Base-by-base conservation (phyloP, 208 protist species). In the Dictyostelium gargantuum region DNA sequence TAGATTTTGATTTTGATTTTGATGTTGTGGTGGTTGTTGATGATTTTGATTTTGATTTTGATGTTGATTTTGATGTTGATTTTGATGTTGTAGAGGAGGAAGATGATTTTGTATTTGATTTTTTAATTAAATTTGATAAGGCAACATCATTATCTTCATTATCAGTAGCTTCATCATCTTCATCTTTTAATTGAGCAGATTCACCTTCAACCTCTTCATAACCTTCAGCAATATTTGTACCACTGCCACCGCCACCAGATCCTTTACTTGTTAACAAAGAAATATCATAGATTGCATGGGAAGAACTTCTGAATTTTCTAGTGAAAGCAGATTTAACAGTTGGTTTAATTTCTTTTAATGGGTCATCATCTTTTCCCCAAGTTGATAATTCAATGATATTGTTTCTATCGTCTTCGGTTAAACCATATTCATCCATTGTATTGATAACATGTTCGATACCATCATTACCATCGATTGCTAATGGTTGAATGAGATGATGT, bases 381-480 rank as follows among this genome's bases (percentile, higher is more conserved):
- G 84, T 63, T 35, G 68, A 81, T 19, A 95, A 35, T 42, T 95
- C 94, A 15, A 86, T 48, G 32, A 94, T 52, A 6, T 79, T 80
- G 21, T 95, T 80, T 35, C 58, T 80, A 42, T 95, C 92, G 1
- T 94, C 92, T 35, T 85, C 58, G 1, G 63, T 91, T 38, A 95
- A 66, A n/a, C 79, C 77, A 79, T 95, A 95, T n/a, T 42, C 21
- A 54, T 95, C 85, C 94, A 95, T 95, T 2, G 94, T n/a, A 19
- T 70, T 77, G 19, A 94, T 56, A 17, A 91, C 70, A 35, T 70
- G 2, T 19, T 94, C 85, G 23, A 95, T 93, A 26, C 61, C 85
- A 21, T 94, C 84, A 21, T 94, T 50, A 21, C 82, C 70, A n/a
- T 84, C 26, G 17, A 13, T 17, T 32, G n/a, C 38, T 4, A 95